Evolutionary conservation across 345 rosid species (phyloP), one percentile per base, ranked within the genome.

Genomic region (Hevea brasiliensis): DNA sequence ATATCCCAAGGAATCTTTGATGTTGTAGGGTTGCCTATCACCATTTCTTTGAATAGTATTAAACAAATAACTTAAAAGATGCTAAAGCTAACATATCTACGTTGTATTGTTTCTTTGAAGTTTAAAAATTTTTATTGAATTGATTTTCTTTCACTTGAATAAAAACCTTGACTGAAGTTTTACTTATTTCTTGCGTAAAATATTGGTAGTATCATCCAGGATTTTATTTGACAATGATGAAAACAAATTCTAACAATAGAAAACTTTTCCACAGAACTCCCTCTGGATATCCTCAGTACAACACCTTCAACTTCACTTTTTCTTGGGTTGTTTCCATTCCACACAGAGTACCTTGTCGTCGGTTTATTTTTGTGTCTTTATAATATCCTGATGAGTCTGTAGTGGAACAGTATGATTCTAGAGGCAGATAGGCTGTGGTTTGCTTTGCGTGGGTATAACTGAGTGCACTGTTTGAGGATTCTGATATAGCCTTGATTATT

Each of bases 1-100:
- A n/a, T n/a, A n/a, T 71, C 81, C 76, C 97, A 82, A 77, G 97
- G 98, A 74, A 90, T 90, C 68, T 72, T 67, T 55, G 84, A 91
- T 74, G 88, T 91, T 89, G 97, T 91, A 81, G 50, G 84, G 73
- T 26, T 54, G 65, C 63, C 35, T 61, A 0, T 47, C 35, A 5
- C 8, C 41, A 20, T 51, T n/a, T 54, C 58, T 67, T 14, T 55
- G 27, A 42, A 65, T 53, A 14, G 50, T 11, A 59, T 23, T 37
- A 18, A 23, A 60, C 48, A 48, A 45, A 44, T 42, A 61, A 44
- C 62, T 32, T 32, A 55, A 24, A 26, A 8, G 9, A 1, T 57
- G 63, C 63, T 20, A 26, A 29, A 37, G 48, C 61, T n/a, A 54
- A n/a, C 3, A 21, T n/a, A 13, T 41, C 23, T n/a, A n/a, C n/a